Evolutionary conservation across 495 filamentous ascomycete genomes (phyloP), one percentile per base, ranked within the genome.

Genomic region (Patellaria atrata): DNA sequence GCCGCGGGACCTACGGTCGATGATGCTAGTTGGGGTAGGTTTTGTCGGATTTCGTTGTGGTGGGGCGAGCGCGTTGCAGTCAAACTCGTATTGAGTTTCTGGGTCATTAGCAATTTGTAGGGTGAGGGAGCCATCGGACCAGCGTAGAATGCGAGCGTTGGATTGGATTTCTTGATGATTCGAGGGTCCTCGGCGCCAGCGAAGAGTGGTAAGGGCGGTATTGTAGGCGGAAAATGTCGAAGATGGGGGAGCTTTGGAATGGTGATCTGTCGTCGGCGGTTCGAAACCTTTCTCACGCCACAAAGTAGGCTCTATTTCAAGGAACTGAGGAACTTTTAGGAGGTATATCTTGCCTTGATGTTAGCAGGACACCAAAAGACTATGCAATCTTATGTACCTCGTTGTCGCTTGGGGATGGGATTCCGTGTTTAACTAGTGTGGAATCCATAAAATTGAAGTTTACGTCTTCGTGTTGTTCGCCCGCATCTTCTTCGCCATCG

Each of bases 51-150:
- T 60, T 24, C 30, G 33, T 36, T 65, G 54, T 23, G 74, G 66
- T 25, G 82, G 80, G 1, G 79, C 81, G 37, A 93, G 75, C 2
- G 67, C 54, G 58, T 86, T 87, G 43, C 69, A 70, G 37, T 73
- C 62, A 24, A 92, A 71, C 43, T 79, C 73, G 60, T 82, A 92
- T 45, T 92, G 83, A 42, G 79, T 75, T 31, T 65, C 64, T 6
- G 85, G 79, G 5, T 74, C 64, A 0, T 70, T 72, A 15, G 73
- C 78, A 22, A 82, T 59, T 48, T 83, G 78, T 7, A 94, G 62
- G 11, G 86, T 92, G 18, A 84, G 55, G 4, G 79, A 84, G 23
- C 82, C 82, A 48, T 92, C 82, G 39, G 78, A 79, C 83, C 83
- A 92, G 40, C 68, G 71, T 37, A 83, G 70, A 18, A 87, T 61